Evolutionary conservation across 2,329 filamentous ascomycete species (phyloP).

Genomic region (Uncinocarpus reesii): DNA sequence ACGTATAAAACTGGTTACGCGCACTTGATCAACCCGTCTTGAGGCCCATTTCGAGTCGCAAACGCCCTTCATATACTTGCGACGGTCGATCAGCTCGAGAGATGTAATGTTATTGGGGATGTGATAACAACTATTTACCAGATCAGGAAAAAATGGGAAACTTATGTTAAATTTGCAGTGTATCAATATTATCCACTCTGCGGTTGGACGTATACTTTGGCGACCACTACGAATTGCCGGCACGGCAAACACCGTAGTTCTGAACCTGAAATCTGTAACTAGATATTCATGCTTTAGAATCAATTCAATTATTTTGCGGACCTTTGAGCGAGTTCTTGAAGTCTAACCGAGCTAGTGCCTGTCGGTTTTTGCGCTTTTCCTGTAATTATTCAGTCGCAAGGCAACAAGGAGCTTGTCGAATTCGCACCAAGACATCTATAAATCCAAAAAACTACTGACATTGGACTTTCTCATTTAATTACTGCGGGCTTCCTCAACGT

Average conservation of each 20-base stretch:
- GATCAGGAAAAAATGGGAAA: neutral
- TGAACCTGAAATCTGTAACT: neutral
- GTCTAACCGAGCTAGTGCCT: no score
- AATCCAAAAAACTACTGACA: no score
- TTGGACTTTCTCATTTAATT: no score
- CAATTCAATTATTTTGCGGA: neutral
- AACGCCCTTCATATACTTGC: neutral
- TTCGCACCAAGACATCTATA: no score
- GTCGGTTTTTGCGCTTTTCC: no score
- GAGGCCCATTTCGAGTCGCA: neutral
- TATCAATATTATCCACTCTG: slow-evolving; percentile 3
- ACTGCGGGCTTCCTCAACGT: no score
- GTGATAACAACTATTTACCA: slow-evolving; percentile 8
- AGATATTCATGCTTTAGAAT: slow-evolving; percentile 9
- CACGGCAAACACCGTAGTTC: neutral
- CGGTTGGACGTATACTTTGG: slow-evolving; percentile 3
- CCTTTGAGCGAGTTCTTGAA: no score
- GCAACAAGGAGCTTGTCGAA: no score
- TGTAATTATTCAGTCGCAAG: no score
- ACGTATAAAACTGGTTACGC: slow-evolving; percentile 42
- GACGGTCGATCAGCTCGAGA: neutral
- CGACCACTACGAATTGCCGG: neutral
- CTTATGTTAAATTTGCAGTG: slow-evolving; percentile 5
- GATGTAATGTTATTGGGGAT: slow-evolving; percentile 2
- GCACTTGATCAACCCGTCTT: no score